These are phyloP conservation scores for Calonectria pauciramosa DNA, from an alignment of 2,329 filamentous ascomycete genomes.

Conservation along the genomic window DNA sequence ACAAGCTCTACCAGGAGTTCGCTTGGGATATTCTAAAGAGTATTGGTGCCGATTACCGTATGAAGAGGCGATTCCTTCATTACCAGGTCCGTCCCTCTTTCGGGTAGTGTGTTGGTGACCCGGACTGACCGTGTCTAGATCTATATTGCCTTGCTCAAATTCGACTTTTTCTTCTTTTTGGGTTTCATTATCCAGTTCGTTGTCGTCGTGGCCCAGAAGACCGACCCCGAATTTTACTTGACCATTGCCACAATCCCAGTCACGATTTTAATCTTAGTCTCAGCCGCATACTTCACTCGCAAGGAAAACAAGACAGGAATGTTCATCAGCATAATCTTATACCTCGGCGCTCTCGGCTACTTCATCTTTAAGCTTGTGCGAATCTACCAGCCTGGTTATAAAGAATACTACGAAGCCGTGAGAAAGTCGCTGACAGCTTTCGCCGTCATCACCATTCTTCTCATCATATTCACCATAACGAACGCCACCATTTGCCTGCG, in stretches of 20 bases:
- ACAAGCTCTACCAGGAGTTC: slow-evolving; percentile 98
- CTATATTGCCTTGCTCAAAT: slow-evolving; percentile 97
- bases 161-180: slow-evolving; percentile 99
- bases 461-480: slow-evolving; percentile 89
- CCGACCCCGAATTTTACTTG: slow-evolving; percentile 82
- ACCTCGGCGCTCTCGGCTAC: slow-evolving; percentile 90
- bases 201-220: slow-evolving; percentile 82
- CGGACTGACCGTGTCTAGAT: slow-evolving; percentile 69
- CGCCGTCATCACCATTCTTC: slow-evolving; percentile 89
- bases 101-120: neutral
- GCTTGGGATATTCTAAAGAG: slow-evolving; percentile 99
- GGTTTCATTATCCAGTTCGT: slow-evolving; percentile 98
- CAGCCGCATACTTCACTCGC: slow-evolving; percentile 89
- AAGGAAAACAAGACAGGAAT: slow-evolving; percentile 87
- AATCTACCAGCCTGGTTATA: slow-evolving; percentile 82
- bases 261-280: slow-evolving; percentile 88
- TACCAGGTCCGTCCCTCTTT: slow-evolving; percentile 79
- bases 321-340: slow-evolving; percentile 83
- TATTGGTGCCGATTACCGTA: slow-evolving; percentile 95
- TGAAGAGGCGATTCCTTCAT: slow-evolving; percentile 96
- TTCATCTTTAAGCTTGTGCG: slow-evolving; percentile 98
- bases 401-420: slow-evolving; percentile 79
- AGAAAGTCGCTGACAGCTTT: slow-evolving; percentile 91
- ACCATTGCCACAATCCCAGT: slow-evolving; percentile 92
- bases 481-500: slow-evolving; percentile 89